These are phyloP conservation scores for Penstemon davidsonii DNA, from an alignment of 257 asterid species.

Conservation along the genomic window DNA sequence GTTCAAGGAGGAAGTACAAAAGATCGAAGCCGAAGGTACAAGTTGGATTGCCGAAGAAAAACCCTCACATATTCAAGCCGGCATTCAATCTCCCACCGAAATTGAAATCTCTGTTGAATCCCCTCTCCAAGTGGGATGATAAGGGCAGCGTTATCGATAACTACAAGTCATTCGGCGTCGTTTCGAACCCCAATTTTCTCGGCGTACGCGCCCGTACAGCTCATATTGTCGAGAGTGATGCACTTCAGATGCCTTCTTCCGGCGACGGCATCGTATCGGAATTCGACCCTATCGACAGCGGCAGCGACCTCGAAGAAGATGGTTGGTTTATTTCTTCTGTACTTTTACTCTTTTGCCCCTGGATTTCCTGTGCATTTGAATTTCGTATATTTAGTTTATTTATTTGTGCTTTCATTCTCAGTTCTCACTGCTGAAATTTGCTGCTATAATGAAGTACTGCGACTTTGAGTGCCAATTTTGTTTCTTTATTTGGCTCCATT, in stretches of 20 bases:
- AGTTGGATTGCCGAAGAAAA: slow-evolving; percentile 79
- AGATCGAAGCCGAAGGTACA: slow-evolving; percentile 69
- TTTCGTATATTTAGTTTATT: not conserved
- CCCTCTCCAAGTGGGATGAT: slow-evolving; percentile 77
- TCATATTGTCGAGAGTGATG: slow-evolving; percentile 66
- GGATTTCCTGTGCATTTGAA: not conserved
- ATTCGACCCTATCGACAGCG: slow-evolving; percentile 67
- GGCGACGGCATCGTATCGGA: slow-evolving; percentile 37
- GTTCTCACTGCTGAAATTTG: too few relatives aligned
- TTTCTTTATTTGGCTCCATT: too few relatives aligned
- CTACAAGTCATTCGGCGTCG: slow-evolving; percentile 90
- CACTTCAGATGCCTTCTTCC: slow-evolving; percentile 74
- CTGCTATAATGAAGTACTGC: too few relatives aligned
- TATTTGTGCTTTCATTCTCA: too few relatives aligned
- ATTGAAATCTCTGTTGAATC: slow-evolving; percentile 62
- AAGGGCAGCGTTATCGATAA: slow-evolving; percentile 80
- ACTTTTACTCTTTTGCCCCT: not conserved
- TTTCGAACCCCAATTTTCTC: slow-evolving; percentile 86
- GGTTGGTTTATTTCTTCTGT: slow-evolving; percentile 43
- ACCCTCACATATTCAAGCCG: slow-evolving; percentile 83
- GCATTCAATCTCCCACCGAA: slow-evolving; percentile 86
- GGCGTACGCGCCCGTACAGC: slow-evolving; percentile 82
- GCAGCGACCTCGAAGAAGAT: slow-evolving; percentile 94
- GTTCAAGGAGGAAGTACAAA: slow-evolving; percentile 87
- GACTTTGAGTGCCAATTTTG: too few relatives aligned